These are phyloP conservation scores for Penicillium sclerotigenum DNA, from an alignment of 2,329 filamentous ascomycete species.

Conservation along the genomic window DNA sequence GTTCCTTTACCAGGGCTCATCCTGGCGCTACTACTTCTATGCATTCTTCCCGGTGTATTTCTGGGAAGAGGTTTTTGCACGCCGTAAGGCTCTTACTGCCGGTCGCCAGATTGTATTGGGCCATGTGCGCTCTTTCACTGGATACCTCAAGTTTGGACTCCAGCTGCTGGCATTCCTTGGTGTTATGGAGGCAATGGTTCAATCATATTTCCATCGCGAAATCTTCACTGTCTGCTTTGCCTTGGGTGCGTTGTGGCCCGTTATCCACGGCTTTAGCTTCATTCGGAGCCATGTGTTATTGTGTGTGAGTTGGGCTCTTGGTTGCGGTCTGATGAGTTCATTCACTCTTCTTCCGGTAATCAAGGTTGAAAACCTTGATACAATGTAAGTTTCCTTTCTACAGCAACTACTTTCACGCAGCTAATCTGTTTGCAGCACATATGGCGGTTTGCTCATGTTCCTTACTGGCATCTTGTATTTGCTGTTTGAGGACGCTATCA, in stretches of 20 bases:
- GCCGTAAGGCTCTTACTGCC: slow-evolving; percentile 64
- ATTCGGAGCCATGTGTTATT: slow-evolving; percentile 63
- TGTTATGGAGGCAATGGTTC: slow-evolving; percentile 74
- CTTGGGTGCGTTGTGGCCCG: slow-evolving; percentile 73
- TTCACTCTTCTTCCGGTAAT: slow-evolving; percentile 87
- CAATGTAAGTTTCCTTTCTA: slow-evolving; percentile 60
- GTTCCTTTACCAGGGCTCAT: slow-evolving; percentile 75
- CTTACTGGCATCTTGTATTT: slow-evolving; percentile 74
- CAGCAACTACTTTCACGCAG: neutral
- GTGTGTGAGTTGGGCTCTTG: slow-evolving; percentile 67
- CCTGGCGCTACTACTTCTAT: slow-evolving; percentile 83
- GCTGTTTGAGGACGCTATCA: slow-evolving; percentile 67
- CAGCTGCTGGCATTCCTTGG: slow-evolving; percentile 67
- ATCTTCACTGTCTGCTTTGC: slow-evolving; percentile 80
- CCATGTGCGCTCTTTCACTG: slow-evolving; percentile 61
- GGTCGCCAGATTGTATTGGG: slow-evolving; percentile 68
- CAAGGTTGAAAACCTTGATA: slow-evolving; percentile 72
- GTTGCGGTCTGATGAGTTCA: slow-evolving; percentile 78
- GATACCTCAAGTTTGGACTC: slow-evolving; percentile 58
- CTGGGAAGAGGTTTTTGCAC: slow-evolving; percentile 91
- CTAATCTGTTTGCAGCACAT: slow-evolving; percentile 50
- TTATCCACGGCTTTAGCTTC: slow-evolving; percentile 70
- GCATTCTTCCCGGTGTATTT: slow-evolving; percentile 89
- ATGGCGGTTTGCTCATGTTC: slow-evolving; percentile 76
- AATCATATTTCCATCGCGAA: slow-evolving; percentile 88